phyloP scores from a whole-genome alignment of 129 eudicot genomes.

The Kitagawia praeruptora region DNA sequence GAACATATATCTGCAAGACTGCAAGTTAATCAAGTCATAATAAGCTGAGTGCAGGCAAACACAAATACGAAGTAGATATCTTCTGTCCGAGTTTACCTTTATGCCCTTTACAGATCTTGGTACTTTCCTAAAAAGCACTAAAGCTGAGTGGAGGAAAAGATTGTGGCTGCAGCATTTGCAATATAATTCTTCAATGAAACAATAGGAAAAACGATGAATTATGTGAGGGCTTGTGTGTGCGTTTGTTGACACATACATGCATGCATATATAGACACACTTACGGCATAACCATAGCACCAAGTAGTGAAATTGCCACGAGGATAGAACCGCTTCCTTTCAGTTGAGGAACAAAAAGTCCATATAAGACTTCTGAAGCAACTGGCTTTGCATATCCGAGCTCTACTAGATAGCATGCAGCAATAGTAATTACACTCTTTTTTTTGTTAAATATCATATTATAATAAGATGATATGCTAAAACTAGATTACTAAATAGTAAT shows the following conservation, averaged over 20 bases:
- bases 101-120: slow-evolving; percentile 86
- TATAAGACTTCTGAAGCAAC: slow-evolving; percentile 65
- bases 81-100: too few relatives aligned
- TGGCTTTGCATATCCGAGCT: slow-evolving; percentile 88
- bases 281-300: slow-evolving; percentile 99
- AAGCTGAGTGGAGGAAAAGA: slow-evolving; percentile 95
- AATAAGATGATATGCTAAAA: neutral
- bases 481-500: neutral
- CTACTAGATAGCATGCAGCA: slow-evolving; percentile 80
- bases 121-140: slow-evolving; percentile 91
- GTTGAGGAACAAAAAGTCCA: slow-evolving; percentile 95
- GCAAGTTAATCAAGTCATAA: slow-evolving; percentile 15
- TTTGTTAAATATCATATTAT: neutral
- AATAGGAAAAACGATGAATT: neutral
- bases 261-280: slow-evolving; percentile 24
- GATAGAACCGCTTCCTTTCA: slow-evolving; percentile 77
- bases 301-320: slow-evolving; percentile 91
- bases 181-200: neutral
- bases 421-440: slow-evolving; percentile 49
- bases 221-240: neutral
- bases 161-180: slow-evolving; percentile 62
- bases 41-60: too few relatives aligned
- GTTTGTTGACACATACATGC: neutral
- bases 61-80: too few relatives aligned
- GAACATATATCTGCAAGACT: slow-evolving; percentile 99